Base-by-base conservation (phyloP, 305 asterid genomes). In the Rubia occidens region DNA sequence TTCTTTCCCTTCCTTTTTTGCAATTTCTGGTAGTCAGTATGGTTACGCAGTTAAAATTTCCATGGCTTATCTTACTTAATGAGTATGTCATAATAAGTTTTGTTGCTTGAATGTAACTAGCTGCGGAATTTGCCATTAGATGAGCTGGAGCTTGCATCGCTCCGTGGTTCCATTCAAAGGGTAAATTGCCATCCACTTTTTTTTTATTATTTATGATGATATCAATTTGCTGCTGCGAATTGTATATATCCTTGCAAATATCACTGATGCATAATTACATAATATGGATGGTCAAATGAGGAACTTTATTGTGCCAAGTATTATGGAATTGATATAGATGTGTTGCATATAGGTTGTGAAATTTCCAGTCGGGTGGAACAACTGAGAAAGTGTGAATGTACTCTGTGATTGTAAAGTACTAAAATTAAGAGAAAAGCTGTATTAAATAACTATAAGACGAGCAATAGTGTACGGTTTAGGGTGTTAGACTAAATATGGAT, bases 71-170 rank as follows among this genome's bases (percentile, higher is more conserved):
- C 58, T 58, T n/a, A 17, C 21, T 69, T 11, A 43, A 42, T 67
- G 60, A 32, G 66, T 65, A 21, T 65, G 42, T 8, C 17, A n/a
- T 21, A 69, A 17, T 45, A 35, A 64, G 26, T 73, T 66, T 37
- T 62, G 5, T 70, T 76, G 70, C 72, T 64, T 74, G 26, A 66
- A 66, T 85, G 80, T 78, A 76, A 80, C 69, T 82, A 94, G 99
- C 86, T 89, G 64, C 93, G 99, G 24, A 82, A 89, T 87, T 85
- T 94, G 76, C 99, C 97, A 71, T 80, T 94, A 80, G 99, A 94
- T 83, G 99, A 91, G 74, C 90, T 94, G 81, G 99, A 94, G 90
- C 89, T 94, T 64, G 96, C 97, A 76, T 94, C 99, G 69, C 95
- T 94, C 61, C 95, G 99, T 40, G 99, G 99, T 79, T 88, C 88